These are phyloP conservation scores for Spergularia azorica DNA, from an alignment of 179 eudicot genomes.

Conservation along the genomic window DNA sequence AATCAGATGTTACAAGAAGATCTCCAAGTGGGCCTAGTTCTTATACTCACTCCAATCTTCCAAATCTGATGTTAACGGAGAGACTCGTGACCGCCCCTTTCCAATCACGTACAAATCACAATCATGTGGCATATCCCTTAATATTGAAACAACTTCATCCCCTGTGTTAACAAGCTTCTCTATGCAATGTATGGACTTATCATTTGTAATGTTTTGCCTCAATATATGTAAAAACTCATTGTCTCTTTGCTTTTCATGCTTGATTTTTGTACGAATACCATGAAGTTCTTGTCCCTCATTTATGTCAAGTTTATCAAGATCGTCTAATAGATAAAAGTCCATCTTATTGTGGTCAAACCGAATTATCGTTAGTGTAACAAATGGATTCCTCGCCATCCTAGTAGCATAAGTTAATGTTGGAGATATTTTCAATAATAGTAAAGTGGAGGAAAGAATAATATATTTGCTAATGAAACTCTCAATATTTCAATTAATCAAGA, in stretches of 20 bases:
- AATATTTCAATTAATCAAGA: no score
- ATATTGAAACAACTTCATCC: slow-evolving; percentile 32
- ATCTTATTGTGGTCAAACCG: slow-evolving; percentile 19
- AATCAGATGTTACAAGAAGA: slow-evolving; percentile 48
- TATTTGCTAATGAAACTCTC: no score
- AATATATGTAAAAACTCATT: slow-evolving; percentile 21
- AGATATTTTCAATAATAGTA: no score
- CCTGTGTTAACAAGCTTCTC: slow-evolving; percentile 41
- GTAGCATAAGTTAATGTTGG: no score
- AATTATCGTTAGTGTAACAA: slow-evolving; percentile 36
- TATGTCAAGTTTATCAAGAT: background rate
- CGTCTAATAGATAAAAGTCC: slow-evolving; percentile 10
- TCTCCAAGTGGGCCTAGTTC: slow-evolving; percentile 58
- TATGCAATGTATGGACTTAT: slow-evolving; percentile 31
- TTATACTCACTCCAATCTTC: slow-evolving; percentile 49
- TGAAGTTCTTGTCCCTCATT: background rate
- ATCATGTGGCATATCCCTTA: slow-evolving; percentile 35
- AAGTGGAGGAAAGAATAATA: no score
- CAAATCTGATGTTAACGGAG: slow-evolving; percentile 38
- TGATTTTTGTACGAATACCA: slow-evolving; percentile 14
- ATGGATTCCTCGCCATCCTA: slow-evolving; percentile 24
- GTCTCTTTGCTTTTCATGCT: slow-evolving; percentile 31
- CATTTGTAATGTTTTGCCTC: background rate
- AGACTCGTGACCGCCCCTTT: slow-evolving; percentile 29
- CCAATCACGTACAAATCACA: slow-evolving; percentile 53